phyloP scores from a whole-genome alignment of 75 land plant species.

The Gnetum montanum region DNA sequence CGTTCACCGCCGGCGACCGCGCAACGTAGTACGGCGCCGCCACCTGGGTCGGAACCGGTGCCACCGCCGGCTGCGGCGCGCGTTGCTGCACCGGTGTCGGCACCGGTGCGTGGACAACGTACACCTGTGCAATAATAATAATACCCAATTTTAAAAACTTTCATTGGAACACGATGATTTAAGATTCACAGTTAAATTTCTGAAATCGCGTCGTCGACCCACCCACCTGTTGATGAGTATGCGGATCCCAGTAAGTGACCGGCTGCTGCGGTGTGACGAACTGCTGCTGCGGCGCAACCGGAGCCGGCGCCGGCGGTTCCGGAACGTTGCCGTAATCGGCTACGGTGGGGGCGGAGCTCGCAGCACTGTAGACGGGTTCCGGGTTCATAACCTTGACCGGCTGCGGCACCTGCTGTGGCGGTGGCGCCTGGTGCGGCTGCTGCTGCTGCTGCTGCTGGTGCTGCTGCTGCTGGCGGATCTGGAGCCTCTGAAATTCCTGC shows the following conservation, averaged over 20 bases:
- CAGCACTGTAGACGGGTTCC: no score
- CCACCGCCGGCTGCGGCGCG: constrained; percentile 16
- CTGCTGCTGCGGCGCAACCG: background rate
- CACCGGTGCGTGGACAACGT: constrained; percentile 2
- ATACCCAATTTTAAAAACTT: no score
- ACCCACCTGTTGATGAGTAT: background rate
- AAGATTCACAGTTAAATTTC: no score
- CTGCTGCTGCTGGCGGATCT: constrained; percentile 17
- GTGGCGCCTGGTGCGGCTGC: background rate
- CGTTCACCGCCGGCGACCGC: constrained; percentile 11
- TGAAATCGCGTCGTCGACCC: constrained; percentile 20
- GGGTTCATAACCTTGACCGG: no score
- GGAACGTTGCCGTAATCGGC: background rate
- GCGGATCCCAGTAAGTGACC: background rate
- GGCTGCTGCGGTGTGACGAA: background rate
- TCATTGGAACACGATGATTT: no score
- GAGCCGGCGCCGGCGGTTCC: background rate
- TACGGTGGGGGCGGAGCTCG: background rate
- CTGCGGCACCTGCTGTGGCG: background rate
- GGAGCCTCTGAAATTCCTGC: constrained; percentile 28
- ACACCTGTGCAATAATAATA: no score
- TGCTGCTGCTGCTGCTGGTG: background rate
- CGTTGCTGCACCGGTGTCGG: constrained; percentile 7
- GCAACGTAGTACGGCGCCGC: background rate
- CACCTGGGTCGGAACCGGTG: constrained; percentile 13